Conservation (phyloP, 1,284 basidiomycete species). For the Pisolithus thermaeus region DNA sequence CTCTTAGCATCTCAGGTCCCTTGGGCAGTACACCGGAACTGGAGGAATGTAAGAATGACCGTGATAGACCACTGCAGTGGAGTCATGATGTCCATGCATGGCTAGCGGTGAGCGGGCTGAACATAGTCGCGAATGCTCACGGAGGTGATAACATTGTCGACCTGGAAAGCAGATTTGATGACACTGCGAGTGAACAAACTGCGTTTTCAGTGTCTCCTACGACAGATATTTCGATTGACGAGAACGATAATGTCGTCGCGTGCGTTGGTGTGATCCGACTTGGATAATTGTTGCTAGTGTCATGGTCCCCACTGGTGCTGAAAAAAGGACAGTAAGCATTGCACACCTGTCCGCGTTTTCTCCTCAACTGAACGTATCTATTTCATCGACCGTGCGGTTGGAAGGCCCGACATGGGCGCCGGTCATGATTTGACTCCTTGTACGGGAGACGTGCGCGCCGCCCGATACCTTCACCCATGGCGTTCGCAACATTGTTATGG, state of each 20-base stretch:
- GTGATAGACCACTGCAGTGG: neutral
- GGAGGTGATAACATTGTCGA: neutral
- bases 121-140: neutral
- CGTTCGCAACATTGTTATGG: neutral
- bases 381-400: neutral
- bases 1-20: too few relatives aligned
- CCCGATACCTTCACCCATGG: slow-evolving; percentile 3
- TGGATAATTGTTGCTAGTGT: neutral
- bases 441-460: neutral
- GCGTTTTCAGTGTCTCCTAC: neutral
- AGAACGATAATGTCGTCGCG: neutral
- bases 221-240: neutral
- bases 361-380: neutral
- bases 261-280: neutral
- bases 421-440: neutral
- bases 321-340: neutral
- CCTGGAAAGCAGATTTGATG: neutral
- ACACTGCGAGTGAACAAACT: neutral
- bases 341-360: too few relatives aligned
- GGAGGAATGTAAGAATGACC: neutral
- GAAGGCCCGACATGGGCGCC: neutral
- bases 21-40: neutral
- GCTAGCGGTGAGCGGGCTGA: neutral
- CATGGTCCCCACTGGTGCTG: neutral
- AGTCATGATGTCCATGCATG: neutral